Base-by-base conservation (phyloP, 1,284 basidiomycete genomes). In the Malassezia yamatoensis region DNA sequence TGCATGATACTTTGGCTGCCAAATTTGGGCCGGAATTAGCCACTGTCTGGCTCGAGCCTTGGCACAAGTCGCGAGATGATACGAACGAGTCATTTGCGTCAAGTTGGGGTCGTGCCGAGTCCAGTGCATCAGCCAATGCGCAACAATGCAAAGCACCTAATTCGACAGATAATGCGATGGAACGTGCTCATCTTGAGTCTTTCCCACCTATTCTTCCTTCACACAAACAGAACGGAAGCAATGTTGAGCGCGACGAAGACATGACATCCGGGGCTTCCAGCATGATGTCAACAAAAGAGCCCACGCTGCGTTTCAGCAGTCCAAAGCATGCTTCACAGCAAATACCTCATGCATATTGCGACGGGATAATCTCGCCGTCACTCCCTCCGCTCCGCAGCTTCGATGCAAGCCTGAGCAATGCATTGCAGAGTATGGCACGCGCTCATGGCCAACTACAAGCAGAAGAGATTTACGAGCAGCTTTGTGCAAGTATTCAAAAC, bases 391-490 rank as follows among this genome's bases (percentile, higher is more conserved):
- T 58, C 35, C 46, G 43, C 35, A 16, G 9, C 8, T 29, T 58
- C 1, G 55, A 58, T 12, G 16, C 29, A 12, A 6, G 34, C 2
- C 51, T 58, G 3, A 32, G 18, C 5, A 38, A 20, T 18, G n/a
- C 35, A 10, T 35, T 57, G 13, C 49, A 52, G 16, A 35, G 34
- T 16, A 39, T 51, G 6, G 43, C 44, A 2, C 55, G 55, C 1
- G 38, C 59, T 12, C 62, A 67, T 43, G 35, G 24, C 11, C 38
- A 58, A 11, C 41, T 67, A 38, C 39, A 53, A 21, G 50, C 40
- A 3, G 40, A 46, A 12, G 38, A 41, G 13, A 11, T 43, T 11
- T 43, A 52, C 36, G 40, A 47, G 13, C 44, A 41, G 2, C 39
- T 58, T 29, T 18, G 34, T 16, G 21, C 34, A 34, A 45, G 46